A percentile compares a stretch with the other conserved stretches of the same genome.
These are phyloP conservation scores for Tulasnella sp. DNA, from an alignment of 768 basidiomycete genomes.

Conservation along the genomic window DNA sequence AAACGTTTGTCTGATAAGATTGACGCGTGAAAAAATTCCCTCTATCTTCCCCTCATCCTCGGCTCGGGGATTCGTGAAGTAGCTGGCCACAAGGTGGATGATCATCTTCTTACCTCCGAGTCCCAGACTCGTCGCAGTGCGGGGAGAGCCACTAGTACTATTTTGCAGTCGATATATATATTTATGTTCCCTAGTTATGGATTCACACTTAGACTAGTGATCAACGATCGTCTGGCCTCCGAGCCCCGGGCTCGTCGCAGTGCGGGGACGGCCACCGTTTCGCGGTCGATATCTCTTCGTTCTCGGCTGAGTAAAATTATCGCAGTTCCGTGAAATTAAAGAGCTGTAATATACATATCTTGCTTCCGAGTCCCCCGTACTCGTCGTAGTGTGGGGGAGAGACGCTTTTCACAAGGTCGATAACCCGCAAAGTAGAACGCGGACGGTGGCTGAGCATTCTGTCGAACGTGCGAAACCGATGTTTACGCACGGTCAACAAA, in stretches of 20 bases:
- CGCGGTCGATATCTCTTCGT: background rate
- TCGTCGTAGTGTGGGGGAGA: background rate
- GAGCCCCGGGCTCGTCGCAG: background rate
- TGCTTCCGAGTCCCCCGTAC: background rate
- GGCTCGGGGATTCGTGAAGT: background rate
- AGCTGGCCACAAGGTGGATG: background rate
- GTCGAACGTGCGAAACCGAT: background rate
- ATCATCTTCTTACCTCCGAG: background rate
- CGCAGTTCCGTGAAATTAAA: background rate
- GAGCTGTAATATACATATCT: background rate
- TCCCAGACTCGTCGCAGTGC: background rate
- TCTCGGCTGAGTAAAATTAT: background rate
- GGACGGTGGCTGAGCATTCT: background rate
- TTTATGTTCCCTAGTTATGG: background rate
- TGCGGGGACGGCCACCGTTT: background rate
- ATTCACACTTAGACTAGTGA: background rate
- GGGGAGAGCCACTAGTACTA: no score
- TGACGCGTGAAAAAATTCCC: background rate
- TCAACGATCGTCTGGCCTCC: background rate
- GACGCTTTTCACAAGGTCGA: background rate
- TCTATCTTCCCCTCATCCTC: background rate
- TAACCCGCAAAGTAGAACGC: background rate
- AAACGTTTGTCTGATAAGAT: background rate
- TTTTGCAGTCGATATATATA: no score
- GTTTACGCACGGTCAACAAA: background rate